Evolutionary conservation across 139 green algal genomes (phyloP), one percentile per base, ranked within the genome.

Genomic region (Picochlorum sp.): DNA sequence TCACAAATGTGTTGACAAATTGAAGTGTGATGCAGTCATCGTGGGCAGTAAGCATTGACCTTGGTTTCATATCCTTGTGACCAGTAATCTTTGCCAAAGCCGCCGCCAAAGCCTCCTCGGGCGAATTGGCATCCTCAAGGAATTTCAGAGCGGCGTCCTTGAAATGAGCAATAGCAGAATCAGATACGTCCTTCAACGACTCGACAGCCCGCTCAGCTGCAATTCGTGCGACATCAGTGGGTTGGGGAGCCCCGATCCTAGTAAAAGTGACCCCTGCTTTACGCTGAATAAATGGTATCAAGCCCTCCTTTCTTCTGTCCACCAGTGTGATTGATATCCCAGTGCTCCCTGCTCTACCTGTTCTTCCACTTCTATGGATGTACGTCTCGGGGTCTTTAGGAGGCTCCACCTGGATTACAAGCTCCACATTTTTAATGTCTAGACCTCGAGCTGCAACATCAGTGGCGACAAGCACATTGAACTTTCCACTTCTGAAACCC

Each of bases 381-480:
- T 96, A 96, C n/a, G 77, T 89, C 79, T 98, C 93, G 0, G 70
- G 75, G 47, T 95, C 87, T 64, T 89, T 78, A 20, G 88, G 87
- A 0, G 83, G 80, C 59, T 96, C 86, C 22, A 76, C 77, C 64
- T 96, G 89, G 22, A 94, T 61, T 32, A 95, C 84, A 47, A 99
- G 80, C 68, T 96, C 89, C 8, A 99, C 82, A n/a, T 83, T 81
- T 29, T 56, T 83, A 75, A 99, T 96, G 79, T 99, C 93, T 49
- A 99, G 82, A 1, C 93, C 93, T 7, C 93, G 69, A 0, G 93
- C 93, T n/a, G 93, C 93, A 26, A 99, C 93, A 62, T 99, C 93
- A 2, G 93, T 99, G n/a, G 93, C 93, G 14, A 99, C 91, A 47
- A 99, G 76, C 53, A 96, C 81, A 12, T 64, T 65, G 57, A 99